Evolutionary conservation across 441 rosid species (phyloP), one percentile per base, ranked within the genome.

Genomic region (Erysimum cheiri): DNA sequence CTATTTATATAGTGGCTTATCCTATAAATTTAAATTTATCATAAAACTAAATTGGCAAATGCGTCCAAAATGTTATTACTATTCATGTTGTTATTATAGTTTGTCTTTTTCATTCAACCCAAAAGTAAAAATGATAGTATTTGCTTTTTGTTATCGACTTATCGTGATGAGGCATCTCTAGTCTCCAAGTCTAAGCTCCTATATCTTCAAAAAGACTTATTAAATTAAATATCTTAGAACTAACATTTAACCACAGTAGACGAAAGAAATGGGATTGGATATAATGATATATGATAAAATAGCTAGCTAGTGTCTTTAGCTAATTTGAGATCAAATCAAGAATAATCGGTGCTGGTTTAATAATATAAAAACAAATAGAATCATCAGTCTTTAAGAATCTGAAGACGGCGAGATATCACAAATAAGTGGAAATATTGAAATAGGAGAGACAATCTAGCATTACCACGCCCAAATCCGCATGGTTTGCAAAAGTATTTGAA

Each of bases 91-190:
- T 72, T 19, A 26, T 55, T 13, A 36, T 28, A 4, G 8, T 56
- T 64, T 29, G 53, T 57, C 71, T 72, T 48, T 40, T 35, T 56
- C 58, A 4, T 17, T 55, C 29, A 64, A 1, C 37, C 13, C 14
- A 28, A 41, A 57, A 48, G 29, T 29, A 13, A 8, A 56, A 48
- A 22, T 8, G 4, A n/a, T 57, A 48, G 60, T 56, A 65, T 65
- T 52, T 54, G 49, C 69, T 67, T 60, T 74, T 44, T 67, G 73
- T 61, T 67, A 68, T 36, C 64, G 35, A 50, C 67, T 65, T 73
- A 66, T 66, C 77, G 44, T 59, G 55, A 66, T 56, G 73, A 74
- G 73, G 41, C 26, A 53, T 28, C 50, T 15, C 56, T 60, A 8
- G 4, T 56, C 28, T 46, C 32, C 50, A 8, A 49, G 15, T 48